These are phyloP conservation scores for Astragalus glycyphyllos DNA, from an alignment of 306 rosid genomes.

Conservation along the genomic window DNA sequence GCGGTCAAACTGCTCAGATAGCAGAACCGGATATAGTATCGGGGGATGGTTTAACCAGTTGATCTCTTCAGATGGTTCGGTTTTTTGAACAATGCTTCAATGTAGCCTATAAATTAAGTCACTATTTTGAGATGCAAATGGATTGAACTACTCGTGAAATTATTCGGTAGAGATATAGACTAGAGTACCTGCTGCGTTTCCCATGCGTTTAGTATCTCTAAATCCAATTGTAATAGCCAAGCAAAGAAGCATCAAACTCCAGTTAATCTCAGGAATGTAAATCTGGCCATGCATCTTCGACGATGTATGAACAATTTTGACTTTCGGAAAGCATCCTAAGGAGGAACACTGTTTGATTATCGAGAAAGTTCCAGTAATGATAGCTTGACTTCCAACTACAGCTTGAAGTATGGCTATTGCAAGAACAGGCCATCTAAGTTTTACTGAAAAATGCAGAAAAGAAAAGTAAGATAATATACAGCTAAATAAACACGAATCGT, in stretches of 20 bases:
- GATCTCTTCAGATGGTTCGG: too few species aligned
- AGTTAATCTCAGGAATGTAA: conserved; percentile 94
- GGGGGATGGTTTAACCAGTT: too few species aligned
- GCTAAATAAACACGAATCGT: conserved; percentile 11
- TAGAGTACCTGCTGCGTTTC: conserved; percentile 97
- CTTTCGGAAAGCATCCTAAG: conserved; percentile 90
- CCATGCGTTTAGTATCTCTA: conserved; percentile 96
- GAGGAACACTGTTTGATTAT: conserved; percentile 94
- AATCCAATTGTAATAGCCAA: conserved; percentile 85
- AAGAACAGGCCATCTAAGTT: conserved; percentile 89
- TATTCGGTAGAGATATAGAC: conserved; percentile 20
- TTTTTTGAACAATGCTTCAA: too few species aligned
- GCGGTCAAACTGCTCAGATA: too few species aligned
- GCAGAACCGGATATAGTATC: too few species aligned
- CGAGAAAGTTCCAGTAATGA: conserved; percentile 93
- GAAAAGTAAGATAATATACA: conserved; percentile 38
- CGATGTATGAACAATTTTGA: conserved; percentile 83
- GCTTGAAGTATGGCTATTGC: conserved; percentile 95
- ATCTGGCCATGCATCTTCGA: conserved; percentile 93
- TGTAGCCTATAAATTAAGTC: too few species aligned
- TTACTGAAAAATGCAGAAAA: conserved; percentile 49
- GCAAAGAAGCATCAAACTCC: conserved; percentile 88
- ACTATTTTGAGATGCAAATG: too few species aligned
- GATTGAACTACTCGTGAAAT: too few species aligned
- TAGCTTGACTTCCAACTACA: conserved; percentile 98